Evolutionary conservation across 306 rosid genomes (phyloP).

Genomic region (Medicago lupulina): DNA sequence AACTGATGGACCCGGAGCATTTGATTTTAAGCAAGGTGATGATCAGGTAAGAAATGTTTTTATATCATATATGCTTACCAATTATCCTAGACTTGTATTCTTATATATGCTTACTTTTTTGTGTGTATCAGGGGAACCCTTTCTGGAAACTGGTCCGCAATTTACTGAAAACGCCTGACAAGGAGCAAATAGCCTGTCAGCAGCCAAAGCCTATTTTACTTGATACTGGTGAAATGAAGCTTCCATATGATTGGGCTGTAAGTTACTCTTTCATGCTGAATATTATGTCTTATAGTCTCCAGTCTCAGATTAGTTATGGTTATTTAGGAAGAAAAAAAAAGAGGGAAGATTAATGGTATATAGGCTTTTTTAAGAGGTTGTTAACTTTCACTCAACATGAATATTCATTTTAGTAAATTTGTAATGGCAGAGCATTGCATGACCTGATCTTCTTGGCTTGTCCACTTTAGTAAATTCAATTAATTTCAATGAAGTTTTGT

Average conservation of each 20-base stretch:
- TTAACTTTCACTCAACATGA: slow-evolving; percentile 14
- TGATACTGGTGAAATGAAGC: slow-evolving; percentile 96
- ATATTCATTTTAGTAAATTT: neutral
- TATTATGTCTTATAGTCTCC: slow-evolving; percentile 19
- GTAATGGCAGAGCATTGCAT: neutral
- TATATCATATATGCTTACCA: slow-evolving; percentile 18
- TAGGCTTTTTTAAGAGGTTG: slow-evolving; percentile 4
- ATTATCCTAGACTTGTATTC: slow-evolving; percentile 26
- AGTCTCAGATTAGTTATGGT: slow-evolving; percentile 23
- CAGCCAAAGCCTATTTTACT: slow-evolving; percentile 92
- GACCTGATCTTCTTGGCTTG: slow-evolving; percentile 23
- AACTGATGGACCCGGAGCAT: slow-evolving; percentile 99
- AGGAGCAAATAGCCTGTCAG: slow-evolving; percentile 84
- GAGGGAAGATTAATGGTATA: slow-evolving; percentile 26
- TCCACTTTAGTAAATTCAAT: slow-evolving; percentile 8
- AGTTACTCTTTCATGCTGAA: slow-evolving; percentile 50
- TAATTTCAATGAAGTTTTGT: slow-evolving; percentile 8
- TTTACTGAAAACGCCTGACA: slow-evolving; percentile 68
- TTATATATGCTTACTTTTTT: slow-evolving; percentile 38
- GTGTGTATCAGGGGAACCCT: slow-evolving; percentile 74
- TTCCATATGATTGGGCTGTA: slow-evolving; percentile 98
- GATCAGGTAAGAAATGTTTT: slow-evolving; percentile 61
- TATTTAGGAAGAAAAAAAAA: slow-evolving; percentile 1
- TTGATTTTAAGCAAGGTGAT: slow-evolving; percentile 95
- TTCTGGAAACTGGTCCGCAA: slow-evolving; percentile 88